These are phyloP conservation scores for Aspergillus sp. DNA, from an alignment of 2,329 filamentous ascomycete species.

Conservation along the genomic window DNA sequence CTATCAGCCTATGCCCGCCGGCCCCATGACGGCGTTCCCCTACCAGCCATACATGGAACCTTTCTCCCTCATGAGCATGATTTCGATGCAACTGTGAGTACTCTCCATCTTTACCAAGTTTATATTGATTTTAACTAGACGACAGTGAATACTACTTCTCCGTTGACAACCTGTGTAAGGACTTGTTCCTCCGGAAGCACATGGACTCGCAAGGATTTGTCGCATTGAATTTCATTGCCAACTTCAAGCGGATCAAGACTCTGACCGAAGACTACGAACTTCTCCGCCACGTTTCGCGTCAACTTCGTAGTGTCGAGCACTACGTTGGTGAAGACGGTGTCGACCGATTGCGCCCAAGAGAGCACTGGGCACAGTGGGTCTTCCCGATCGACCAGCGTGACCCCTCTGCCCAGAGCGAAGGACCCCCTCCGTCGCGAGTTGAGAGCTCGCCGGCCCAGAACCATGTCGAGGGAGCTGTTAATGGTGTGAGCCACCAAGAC, in stretches of 20 bases:
- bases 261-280: slow-evolving; percentile 66
- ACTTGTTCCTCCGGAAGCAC: slow-evolving; percentile 75
- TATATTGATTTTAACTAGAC: slow-evolving; percentile 24
- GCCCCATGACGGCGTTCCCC: slow-evolving; percentile 51
- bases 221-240: slow-evolving; percentile 66
- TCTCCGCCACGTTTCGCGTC: slow-evolving; percentile 66
- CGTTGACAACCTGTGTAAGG: slow-evolving; percentile 89
- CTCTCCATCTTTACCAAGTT: background rate
- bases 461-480: slow-evolving; percentile 23
- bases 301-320: slow-evolving; percentile 67
- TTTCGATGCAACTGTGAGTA: slow-evolving; percentile 53
- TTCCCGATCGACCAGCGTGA: slow-evolving; percentile 65
- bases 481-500: slow-evolving; percentile 22
- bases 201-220: slow-evolving; percentile 98
- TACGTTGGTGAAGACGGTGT: slow-evolving; percentile 66
- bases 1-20: slow-evolving; percentile 48
- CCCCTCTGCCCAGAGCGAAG: slow-evolving; percentile 65
- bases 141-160: slow-evolving; percentile 93
- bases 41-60: slow-evolving; percentile 54
- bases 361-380: slow-evolving; percentile 76
- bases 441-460: slow-evolving; percentile 35
- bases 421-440: slow-evolving; percentile 42
- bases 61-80: slow-evolving; percentile 51
- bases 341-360: slow-evolving; percentile 67
- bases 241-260: slow-evolving; percentile 77